Evolutionary conservation across 306 rosid genomes (phyloP), one percentile per base, ranked within the genome.

Genomic region (Vigna mungo): DNA sequence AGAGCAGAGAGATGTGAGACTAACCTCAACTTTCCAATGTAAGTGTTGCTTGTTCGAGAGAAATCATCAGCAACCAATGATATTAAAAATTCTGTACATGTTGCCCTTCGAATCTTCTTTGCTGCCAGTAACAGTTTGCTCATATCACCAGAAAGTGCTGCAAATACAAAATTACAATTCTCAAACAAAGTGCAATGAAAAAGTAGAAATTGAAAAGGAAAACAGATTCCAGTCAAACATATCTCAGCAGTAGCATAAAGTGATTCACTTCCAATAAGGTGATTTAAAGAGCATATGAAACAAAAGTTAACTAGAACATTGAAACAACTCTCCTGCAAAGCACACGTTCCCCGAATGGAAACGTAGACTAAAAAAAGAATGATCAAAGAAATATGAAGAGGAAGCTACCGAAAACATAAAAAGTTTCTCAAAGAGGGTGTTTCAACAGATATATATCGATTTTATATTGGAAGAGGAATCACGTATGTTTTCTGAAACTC

Each of bases 81-180:
- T 82, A 95, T 78, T 48, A 86, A 27, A 85, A 95, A 95, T 16
- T 90, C 96, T 14, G 96, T 89, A 32, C 91, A 74, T 2, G 92
- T 87, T 82, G 96, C 90, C 80, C 91, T 86, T 88, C 98, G 87
- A 56, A 85, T 76, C 80, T 91, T 95, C 81, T 87, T 90, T 72
- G 97, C 98, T 16, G 90, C 89, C 67, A 92, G 81, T 76, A 94
- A 81, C 61, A 94, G 85, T 84, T 94, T 94, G 71, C 97, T 87
- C 89, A 62, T 82, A 74, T 88, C 93, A 36, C 92, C 92, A 27
- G 93, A 91, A 62, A 90, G 95, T 70, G 97, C 98, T 94, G 86
- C 51, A 75, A 56, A 51, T 21, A 48, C 9, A 37, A 39, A 7
- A 65, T 61, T 58, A 66, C 32, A 56, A 48, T 44, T 56, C 74